These are phyloP conservation scores for Backusella morwellensis DNA, from an alignment of 192 early-diverging fungal genomes.

Conservation along the genomic window DNA sequence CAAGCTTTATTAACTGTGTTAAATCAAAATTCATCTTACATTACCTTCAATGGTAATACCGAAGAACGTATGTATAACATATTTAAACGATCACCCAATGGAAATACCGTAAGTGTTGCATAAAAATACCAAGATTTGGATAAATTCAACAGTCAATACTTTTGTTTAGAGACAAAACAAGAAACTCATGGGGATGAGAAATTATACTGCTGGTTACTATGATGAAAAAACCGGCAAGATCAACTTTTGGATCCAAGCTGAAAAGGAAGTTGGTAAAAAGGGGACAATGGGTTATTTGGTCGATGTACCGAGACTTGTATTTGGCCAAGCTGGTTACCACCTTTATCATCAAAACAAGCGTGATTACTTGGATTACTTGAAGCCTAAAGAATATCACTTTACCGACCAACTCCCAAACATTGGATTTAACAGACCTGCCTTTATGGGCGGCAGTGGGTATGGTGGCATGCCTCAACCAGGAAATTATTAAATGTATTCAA, in stretches of 20 bases:
- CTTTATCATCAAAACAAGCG: conserved; percentile 13
- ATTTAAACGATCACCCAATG: conserved; percentile 70
- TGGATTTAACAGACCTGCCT: not conserved
- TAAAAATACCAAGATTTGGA: not conserved
- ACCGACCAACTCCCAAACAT: not conserved
- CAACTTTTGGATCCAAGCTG: conserved; percentile 39
- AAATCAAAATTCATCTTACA: conserved; percentile 55
- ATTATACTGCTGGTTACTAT: conserved; percentile 35
- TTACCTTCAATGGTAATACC: conserved; percentile 57
- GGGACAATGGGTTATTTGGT: conserved; percentile 36
- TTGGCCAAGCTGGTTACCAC: conserved; percentile 29
- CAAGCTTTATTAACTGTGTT: conserved; percentile 64
- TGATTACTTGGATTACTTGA: conserved; percentile 1
- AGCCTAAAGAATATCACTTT: not conserved
- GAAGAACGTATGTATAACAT: conserved; percentile 72
- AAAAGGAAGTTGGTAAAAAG: conserved; percentile 31
- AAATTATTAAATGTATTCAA: not conserved
- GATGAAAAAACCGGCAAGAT: conserved; percentile 26
- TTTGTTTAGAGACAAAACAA: conserved; percentile 27
- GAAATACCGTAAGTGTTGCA: conserved; percentile 35
- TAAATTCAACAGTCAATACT: not conserved
- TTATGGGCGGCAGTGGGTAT: not conserved
- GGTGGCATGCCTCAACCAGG: not conserved
- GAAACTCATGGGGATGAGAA: conserved; percentile 36
- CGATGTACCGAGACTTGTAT: conserved; percentile 35